Base-by-base conservation (phyloP, 306 rosid species). In the Trifolium dubium region DNA sequence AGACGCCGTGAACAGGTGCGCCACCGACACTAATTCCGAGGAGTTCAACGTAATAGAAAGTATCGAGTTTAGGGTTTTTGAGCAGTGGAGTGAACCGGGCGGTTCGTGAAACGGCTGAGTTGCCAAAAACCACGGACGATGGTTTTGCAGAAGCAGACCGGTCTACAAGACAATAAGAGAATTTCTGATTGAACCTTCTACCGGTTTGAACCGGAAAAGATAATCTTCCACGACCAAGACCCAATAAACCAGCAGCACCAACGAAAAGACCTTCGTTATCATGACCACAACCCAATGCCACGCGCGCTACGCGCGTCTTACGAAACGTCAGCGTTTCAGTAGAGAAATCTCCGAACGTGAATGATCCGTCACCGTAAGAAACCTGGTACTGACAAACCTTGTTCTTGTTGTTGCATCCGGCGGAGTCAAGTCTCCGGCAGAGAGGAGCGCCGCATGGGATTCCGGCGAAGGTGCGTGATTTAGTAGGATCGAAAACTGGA, bases 281-380 rank as follows among this genome's bases (percentile, higher is more conserved):
- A 77, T 94, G 98, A 83, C 98, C 97, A 13, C 98, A 91, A 0
- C 97, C 97, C 2, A 94, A 68, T 0, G 98, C 97, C 10, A 94
- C 97, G 3, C 86, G 88, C 23, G 72, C 67, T 30, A 94, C 91
- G 14, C 84, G 80, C 0, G 73, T 78, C 64, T 83, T 54, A 0
- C 98, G 91, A 71, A 94, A 94, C 18, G 98, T 94, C 60, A 91
- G 84, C 19, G 97, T 91, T 81, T 94, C 96, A 13, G 97, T 87
- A 76, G 91, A 81, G 76, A 94, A 91, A n/a, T 94, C 91, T 0
- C 95, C 97, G 5, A 82, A 11, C 0, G 96, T 93, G 84, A 89
- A 89, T 0, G 98, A 93, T 6, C 97, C 98, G 34, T 93, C 96
- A 1, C 98, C 97, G 79, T 93, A 93, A 5, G 98, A 89, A 6